These are phyloP conservation scores for Termitomyces sp. DNA, from an alignment of 1,284 basidiomycete genomes.

Conservation along the genomic window DNA sequence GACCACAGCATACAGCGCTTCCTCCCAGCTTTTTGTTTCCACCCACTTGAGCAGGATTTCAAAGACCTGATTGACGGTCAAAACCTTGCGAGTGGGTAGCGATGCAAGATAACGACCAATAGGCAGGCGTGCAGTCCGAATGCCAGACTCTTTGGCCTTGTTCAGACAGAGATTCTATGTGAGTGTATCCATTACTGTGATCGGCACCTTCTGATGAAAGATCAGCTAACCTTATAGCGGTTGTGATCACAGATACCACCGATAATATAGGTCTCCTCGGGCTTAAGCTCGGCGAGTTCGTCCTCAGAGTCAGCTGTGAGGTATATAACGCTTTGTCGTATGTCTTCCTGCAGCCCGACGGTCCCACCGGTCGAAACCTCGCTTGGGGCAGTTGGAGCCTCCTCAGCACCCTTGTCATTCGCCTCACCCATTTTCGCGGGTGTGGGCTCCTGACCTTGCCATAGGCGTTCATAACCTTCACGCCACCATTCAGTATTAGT, in stretches of 20 bases:
- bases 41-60: slow-evolving; percentile 91
- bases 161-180: slow-evolving; percentile 80
- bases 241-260: slow-evolving; percentile 97
- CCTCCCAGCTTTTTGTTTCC: slow-evolving; percentile 77
- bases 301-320: slow-evolving; percentile 92
- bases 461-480: slow-evolving; percentile 66
- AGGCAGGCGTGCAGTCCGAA: slow-evolving; percentile 87
- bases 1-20: slow-evolving; percentile 80
- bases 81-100: slow-evolving; percentile 86
- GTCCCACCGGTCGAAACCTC: slow-evolving; percentile 16
- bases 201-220: slow-evolving; percentile 1
- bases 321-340: slow-evolving; percentile 70
- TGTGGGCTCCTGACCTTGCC: slow-evolving; percentile 32
- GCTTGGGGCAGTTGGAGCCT: slow-evolving; percentile 11
- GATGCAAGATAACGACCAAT: slow-evolving; percentile 84
- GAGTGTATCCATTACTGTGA: slow-evolving; percentile 11
- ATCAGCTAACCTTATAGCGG: slow-evolving; percentile 78
- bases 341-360: slow-evolving; percentile 20
- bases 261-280: slow-evolving; percentile 90
- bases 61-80: slow-evolving; percentile 97
- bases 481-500: slow-evolving; percentile 76
- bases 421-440: not conserved
- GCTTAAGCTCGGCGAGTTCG: slow-evolving; percentile 75
- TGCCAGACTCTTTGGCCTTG: slow-evolving; percentile 73
- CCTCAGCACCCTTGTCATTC: slow-evolving; percentile 7